Evolutionary conservation across 2,329 filamentous ascomycete genomes (phyloP).

Genomic region (Chlorencoelia australis): DNA sequence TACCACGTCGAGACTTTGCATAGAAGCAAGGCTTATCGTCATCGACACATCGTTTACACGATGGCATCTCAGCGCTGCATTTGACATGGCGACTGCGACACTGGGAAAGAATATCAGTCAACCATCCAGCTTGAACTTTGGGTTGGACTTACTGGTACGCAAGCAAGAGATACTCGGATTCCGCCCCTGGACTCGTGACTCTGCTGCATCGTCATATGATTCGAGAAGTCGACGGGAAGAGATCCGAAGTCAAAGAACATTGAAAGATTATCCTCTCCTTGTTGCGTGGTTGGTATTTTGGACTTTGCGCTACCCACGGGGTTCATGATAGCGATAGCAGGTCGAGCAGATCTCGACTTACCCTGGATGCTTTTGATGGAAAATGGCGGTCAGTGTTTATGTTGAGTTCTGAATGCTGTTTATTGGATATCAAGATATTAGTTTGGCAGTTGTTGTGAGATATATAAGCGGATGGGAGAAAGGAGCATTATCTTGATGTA

Average conservation of each 20-base stretch:
- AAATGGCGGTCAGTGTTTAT: not conserved
- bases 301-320: not conserved
- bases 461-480: too few species aligned
- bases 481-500: too few species aligned
- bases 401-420: too few species aligned
- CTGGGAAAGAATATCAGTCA: slow-evolving; percentile 12
- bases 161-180: slow-evolving; percentile 34
- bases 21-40: slow-evolving; percentile 37
- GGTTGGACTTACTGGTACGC: slow-evolving; percentile 35
- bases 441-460: too few species aligned
- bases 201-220: slow-evolving; percentile 1
- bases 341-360: too few species aligned
- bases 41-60: slow-evolving; percentile 32
- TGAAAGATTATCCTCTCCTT: slow-evolving; percentile 9
- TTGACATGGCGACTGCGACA: slow-evolving; percentile 33
- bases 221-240: slow-evolving; percentile 3
- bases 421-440: too few species aligned
- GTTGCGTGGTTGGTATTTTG: not conserved
- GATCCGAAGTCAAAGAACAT: slow-evolving; percentile 19
- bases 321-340: too few species aligned
- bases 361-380: not conserved
- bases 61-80: slow-evolving; percentile 36
- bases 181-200: slow-evolving; percentile 12
- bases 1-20: slow-evolving; percentile 37
- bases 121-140: too few species aligned